These are phyloP conservation scores for Thuja plicata DNA, from an alignment of 83 land plant species.

Conservation along the genomic window DNA sequence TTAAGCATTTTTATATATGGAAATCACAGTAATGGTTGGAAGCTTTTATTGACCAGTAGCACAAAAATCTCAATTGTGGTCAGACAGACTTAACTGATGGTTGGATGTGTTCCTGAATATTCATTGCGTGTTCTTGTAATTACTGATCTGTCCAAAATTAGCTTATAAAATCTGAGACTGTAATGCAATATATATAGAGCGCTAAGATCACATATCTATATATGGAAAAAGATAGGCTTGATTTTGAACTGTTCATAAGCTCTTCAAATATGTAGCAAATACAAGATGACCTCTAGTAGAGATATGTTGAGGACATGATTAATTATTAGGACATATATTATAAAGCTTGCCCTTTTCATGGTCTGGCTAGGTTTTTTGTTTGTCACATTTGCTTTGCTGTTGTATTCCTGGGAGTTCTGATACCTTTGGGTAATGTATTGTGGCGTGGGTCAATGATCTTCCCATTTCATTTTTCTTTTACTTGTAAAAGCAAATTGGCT, in stretches of 20 bases:
- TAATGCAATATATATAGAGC: background rate
- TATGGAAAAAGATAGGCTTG: background rate
- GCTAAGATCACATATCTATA: background rate
- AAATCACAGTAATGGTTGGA: background rate
- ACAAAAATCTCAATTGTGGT: constrained; percentile 1
- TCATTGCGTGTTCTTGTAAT: background rate
- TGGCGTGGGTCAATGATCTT: background rate
- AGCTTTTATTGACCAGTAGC: background rate
- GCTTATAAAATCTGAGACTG: background rate
- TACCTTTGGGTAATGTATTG: background rate
- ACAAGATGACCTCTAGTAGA: background rate
- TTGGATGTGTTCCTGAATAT: background rate
- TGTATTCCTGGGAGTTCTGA: background rate
- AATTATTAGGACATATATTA: background rate
- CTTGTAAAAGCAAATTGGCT: background rate
- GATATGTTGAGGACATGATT: background rate
- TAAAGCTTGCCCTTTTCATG: background rate
- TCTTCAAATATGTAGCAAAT: background rate
- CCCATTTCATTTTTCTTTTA: background rate
- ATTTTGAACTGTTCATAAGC: background rate
- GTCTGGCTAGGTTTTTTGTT: background rate
- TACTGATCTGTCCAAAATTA: background rate
- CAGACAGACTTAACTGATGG: background rate
- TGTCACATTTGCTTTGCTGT: background rate
- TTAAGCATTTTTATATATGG: background rate